A percentile compares a stretch with the other conserved stretches of the same genome.
Evolutionary conservation across 345 rosid genomes (phyloP).

Genomic region (Hypericum perforatum): DNA sequence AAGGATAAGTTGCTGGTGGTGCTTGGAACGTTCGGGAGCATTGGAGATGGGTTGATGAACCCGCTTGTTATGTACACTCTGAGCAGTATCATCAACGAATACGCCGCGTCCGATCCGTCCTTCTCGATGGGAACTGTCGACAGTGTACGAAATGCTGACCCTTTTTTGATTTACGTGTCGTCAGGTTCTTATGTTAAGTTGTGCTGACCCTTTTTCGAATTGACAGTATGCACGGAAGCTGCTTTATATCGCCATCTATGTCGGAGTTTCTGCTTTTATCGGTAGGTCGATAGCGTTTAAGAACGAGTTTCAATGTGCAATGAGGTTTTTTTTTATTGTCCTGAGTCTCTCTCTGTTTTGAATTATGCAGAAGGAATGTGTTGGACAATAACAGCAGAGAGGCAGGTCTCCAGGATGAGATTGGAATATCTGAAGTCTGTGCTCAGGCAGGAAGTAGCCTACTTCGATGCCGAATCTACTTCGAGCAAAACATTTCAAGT

Average conservation of each 20-base stretch:
- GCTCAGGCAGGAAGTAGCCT: conserved; percentile 41
- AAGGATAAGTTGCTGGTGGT: conserved; percentile 34
- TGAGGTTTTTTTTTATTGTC: background rate
- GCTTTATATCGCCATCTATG: conserved; percentile 24
- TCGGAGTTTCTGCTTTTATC: conserved; percentile 37
- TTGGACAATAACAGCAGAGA: conserved; percentile 49
- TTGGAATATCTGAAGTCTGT: conserved; percentile 35
- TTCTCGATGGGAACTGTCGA: conserved; percentile 24
- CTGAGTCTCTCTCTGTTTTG: background rate
- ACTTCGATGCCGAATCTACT: conserved; percentile 33
- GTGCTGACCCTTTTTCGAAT: background rate
- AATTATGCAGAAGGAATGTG: conserved; percentile 37
- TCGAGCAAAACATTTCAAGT: conserved; percentile 32
- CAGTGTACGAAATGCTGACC: conserved; percentile 19
- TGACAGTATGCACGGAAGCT: conserved; percentile 36
- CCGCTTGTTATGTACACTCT: conserved; percentile 37
- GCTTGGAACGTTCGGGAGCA: conserved; percentile 35
- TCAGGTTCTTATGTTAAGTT: conserved; percentile 3
- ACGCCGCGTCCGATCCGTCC: conserved; percentile 18
- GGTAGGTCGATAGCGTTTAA: background rate
- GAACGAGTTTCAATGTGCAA: no score
- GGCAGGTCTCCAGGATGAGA: conserved; percentile 43
- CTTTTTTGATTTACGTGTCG: background rate
- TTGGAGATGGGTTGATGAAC: conserved; percentile 46
- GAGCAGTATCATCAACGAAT: conserved; percentile 29